Conservation (phyloP, 73 alveolate species). For the Stentor roeselii region DNA sequence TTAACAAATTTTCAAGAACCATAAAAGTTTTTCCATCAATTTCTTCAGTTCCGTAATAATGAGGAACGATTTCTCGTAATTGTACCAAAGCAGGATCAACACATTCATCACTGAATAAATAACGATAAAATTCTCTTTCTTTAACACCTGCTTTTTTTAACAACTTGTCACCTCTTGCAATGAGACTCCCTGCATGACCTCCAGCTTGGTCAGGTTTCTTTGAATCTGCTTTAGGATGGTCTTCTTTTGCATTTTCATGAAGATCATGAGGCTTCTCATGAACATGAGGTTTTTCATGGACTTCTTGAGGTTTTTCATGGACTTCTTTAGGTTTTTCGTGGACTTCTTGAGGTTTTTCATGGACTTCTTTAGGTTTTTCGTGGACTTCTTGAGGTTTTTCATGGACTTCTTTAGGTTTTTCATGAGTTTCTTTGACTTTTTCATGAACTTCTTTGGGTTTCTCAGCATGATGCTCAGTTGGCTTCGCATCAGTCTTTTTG, state of each 20-base stretch:
- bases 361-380: too few species aligned
- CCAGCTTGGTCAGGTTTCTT: constrained; percentile 23
- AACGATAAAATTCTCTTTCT: neutral
- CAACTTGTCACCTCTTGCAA: neutral
- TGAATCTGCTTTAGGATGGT: neutral
- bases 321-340: neutral
- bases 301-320: neutral
- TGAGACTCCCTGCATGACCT: constrained; percentile 17
- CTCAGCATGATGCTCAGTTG: too few species aligned
- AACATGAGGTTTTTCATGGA: too few species aligned
- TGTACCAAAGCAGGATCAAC: neutral
- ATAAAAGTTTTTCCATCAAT: constrained; percentile 21
- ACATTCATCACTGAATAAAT: neutral
- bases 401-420: too few species aligned
- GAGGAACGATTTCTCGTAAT: constrained; percentile 1
- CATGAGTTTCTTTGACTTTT: too few species aligned
- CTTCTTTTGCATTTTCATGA: neutral
- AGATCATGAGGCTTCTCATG: neutral
- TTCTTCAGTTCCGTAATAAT: neutral
- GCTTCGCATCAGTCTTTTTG: too few species aligned
- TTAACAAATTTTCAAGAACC: constrained; percentile 22
- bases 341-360: neutral
- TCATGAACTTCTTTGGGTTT: too few species aligned
- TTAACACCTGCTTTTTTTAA: neutral
- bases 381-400: too few species aligned